Evolutionary conservation across 441 rosid species (phyloP).

Genomic region (Metrosideros polymorpha): DNA sequence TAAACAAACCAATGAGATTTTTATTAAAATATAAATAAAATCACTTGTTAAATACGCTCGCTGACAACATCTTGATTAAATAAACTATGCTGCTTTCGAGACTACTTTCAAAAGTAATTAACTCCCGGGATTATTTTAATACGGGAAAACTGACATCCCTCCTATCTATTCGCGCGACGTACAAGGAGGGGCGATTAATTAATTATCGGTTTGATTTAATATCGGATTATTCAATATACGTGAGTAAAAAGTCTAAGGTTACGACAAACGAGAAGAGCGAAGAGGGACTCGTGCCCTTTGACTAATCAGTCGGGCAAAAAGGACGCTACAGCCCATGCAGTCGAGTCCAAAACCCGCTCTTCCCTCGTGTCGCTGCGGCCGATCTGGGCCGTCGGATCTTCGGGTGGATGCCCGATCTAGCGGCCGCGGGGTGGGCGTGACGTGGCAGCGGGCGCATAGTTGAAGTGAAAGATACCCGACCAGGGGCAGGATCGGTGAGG

Average conservation of each 20-base stretch:
- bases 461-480: not conserved
- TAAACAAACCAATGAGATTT: not conserved
- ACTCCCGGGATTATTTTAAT: not conserved
- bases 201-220: too few relatives aligned
- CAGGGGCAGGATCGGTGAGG: not conserved
- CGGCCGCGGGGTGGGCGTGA: not conserved
- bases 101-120: not conserved
- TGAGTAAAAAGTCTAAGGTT: not conserved
- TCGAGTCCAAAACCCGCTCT: not conserved
- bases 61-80: not conserved
- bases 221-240: not conserved
- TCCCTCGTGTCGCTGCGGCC: not conserved
- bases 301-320: conserved; percentile 1
- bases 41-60: not conserved
- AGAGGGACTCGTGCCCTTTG: conserved; percentile 15
- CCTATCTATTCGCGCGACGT: not conserved
- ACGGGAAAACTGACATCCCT: not conserved
- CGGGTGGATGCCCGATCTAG: not conserved
- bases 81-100: not conserved
- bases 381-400: conserved; percentile 14
- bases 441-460: conserved; percentile 5
- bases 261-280: conserved; percentile 14
- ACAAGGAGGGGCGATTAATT: not conserved
- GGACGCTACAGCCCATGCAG: not conserved
- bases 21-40: too few relatives aligned